These are phyloP conservation scores for Fusarium succisae DNA, from an alignment of 2,329 filamentous ascomycete genomes.

Conservation along the genomic window DNA sequence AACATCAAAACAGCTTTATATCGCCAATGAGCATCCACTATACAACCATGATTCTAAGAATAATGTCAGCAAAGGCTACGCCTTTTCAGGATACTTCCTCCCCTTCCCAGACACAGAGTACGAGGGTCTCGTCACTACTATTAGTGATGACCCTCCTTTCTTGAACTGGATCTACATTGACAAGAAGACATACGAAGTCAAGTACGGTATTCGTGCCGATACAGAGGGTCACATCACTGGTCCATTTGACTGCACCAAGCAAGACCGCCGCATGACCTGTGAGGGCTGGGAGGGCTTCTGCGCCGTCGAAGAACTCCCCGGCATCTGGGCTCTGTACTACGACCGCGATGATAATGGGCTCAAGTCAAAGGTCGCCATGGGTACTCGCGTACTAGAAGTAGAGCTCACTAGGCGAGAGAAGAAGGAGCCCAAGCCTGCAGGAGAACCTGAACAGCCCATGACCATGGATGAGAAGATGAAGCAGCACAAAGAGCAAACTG, in stretches of 20 bases:
- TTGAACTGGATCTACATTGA: slow-evolving; percentile 63
- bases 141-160: slow-evolving; percentile 59
- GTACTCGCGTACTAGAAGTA: slow-evolving; percentile 63
- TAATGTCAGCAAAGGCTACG: slow-evolving; percentile 62
- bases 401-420: slow-evolving; percentile 63
- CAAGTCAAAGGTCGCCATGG: slow-evolving; percentile 55
- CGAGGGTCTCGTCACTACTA: slow-evolving; percentile 59
- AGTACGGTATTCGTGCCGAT: slow-evolving; percentile 55
- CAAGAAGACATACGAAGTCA: slow-evolving; percentile 55
- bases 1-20: slow-evolving; percentile 39
- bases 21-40: slow-evolving; percentile 41
- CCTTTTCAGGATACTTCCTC: slow-evolving; percentile 66
- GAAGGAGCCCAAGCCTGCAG: slow-evolving; percentile 41
- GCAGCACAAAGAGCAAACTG: slow-evolving; percentile 39
- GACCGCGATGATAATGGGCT: slow-evolving; percentile 58
- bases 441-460: slow-evolving; percentile 28
- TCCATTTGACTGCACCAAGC: slow-evolving; percentile 61
- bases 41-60: slow-evolving; percentile 40
- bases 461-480: slow-evolving; percentile 45
- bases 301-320: slow-evolving; percentile 54
- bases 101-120: slow-evolving; percentile 63
- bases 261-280: slow-evolving; percentile 60
- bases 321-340: slow-evolving; percentile 59
- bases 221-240: slow-evolving; percentile 57
- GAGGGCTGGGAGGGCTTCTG: slow-evolving; percentile 61